Evolutionary conservation across 305 asterid genomes (phyloP), one percentile per base, ranked within the genome.

Genomic region (Petunia hybrid): DNA sequence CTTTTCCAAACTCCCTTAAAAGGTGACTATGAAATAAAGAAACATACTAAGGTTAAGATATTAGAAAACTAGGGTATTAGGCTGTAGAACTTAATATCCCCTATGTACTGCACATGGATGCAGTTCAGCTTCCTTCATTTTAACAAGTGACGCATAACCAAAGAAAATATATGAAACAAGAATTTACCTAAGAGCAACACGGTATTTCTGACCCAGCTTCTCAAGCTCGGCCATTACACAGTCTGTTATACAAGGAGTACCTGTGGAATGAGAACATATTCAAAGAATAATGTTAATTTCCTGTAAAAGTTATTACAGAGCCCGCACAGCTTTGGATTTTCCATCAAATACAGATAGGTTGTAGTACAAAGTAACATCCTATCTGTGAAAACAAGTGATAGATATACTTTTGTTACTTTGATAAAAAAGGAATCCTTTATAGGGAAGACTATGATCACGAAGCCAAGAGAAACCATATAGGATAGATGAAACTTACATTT

Each of bases 221-320:
- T 97, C 99, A 73, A 97, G 99, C 95, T 97, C 99, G 13, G 99
- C 99, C 99, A 97, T 94, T 53, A 97, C 99, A 80, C 99, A 97
- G 85, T 97, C 99, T 0, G 99, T 94, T 69, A 97, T 95, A 85
- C 99, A 97, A 82, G 99, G 99, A 84, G 99, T 97, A 85, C 99
- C 99, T 97, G 62, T 5, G 36, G 77, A 82, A 67, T 76, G 75
- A 81, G 60, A 51, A 55, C 3, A 81, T 4, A 70, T 64, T 61
- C 79, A 46, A 13, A 1, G 38, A 75, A 75, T 36, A 8, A 6
- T 56, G 38, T 57, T 13, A 74, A 61, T 36, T 53, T 35, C 13
- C 64, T 4, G 38, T 14, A 74, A 38, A 8, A 51, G n/a, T 51
- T 51, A 51, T 51, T 53, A 13, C 35, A 74, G 38, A 38, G 35